These are phyloP conservation scores for Tetracentron sinense DNA, from an alignment of 164 flowering plant genomes.

Conservation along the genomic window DNA sequence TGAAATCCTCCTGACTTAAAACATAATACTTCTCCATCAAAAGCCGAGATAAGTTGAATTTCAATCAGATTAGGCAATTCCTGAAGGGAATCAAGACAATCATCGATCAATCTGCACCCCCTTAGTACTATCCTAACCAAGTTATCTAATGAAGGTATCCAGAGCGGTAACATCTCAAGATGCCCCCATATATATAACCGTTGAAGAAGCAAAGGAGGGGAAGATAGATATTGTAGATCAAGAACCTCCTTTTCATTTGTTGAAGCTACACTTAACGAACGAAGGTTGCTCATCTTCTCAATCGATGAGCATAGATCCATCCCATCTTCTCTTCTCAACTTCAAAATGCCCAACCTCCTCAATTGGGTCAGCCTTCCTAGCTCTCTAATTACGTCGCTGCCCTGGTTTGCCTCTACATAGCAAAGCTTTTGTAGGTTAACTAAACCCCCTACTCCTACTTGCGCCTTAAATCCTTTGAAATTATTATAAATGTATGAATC, in stretches of 20 bases:
- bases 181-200: background rate
- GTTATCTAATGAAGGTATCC: background rate
- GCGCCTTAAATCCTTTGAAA: background rate
- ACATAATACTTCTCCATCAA: background rate
- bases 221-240: constrained; percentile 1
- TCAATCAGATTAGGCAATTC: background rate
- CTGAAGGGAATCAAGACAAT: background rate
- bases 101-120: background rate
- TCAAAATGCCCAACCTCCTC: background rate
- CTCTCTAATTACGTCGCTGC: background rate
- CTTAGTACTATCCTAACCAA: background rate
- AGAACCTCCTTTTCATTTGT: background rate
- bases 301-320: constrained; percentile 3
- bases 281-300: constrained; percentile 7
- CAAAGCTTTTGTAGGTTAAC: background rate
- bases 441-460: background rate
- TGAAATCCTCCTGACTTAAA: background rate
- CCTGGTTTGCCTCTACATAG: background rate
- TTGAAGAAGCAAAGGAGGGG: background rate
- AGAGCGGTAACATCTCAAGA: background rate
- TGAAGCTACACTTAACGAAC: background rate
- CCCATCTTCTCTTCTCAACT: background rate
- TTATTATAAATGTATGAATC: background rate
- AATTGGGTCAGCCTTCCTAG: background rate
- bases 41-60: background rate